Conservation (phyloP, 2,329 filamentous ascomycete species). For the Myriosclerotinia scirpicola region DNA sequence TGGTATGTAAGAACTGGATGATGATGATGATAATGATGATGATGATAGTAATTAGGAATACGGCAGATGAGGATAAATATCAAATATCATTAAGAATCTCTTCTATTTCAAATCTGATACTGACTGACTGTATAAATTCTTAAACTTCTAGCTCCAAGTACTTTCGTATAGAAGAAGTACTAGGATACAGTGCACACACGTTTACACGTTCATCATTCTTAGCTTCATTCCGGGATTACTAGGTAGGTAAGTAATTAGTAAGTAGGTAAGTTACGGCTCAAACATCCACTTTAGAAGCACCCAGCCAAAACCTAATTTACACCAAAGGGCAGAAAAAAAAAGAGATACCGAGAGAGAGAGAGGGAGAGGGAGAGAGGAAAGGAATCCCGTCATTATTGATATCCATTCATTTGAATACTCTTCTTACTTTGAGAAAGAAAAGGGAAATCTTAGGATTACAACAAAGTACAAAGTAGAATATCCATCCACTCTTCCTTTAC, state of each 20-base stretch:
- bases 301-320: neutral
- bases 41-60: too few relatives aligned
- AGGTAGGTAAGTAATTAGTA: neutral
- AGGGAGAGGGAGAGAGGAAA: neutral
- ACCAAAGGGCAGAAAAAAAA: neutral
- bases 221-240: constrained; percentile 2
- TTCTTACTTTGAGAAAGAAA: neutral
- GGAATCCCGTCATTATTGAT: neutral
- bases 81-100: too few relatives aligned
- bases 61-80: too few relatives aligned
- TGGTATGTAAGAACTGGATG: too few relatives aligned
- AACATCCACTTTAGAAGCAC: constrained; percentile 13
- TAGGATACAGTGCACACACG: too few relatives aligned
- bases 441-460: too few relatives aligned
- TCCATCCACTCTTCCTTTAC: neutral
- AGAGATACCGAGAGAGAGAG: neutral
- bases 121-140: too few relatives aligned
- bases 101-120: too few relatives aligned
- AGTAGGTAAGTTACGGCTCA: constrained; percentile 5
- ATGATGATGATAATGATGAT: too few relatives aligned
- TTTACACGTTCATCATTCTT: neutral
- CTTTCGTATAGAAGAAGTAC: constrained; percentile 2
- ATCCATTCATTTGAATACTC: too few relatives aligned
- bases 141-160: too few relatives aligned
- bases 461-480: too few relatives aligned